Conservation (phyloP, 345 rosid genomes). For the Microthlaspi erraticum region DNA sequence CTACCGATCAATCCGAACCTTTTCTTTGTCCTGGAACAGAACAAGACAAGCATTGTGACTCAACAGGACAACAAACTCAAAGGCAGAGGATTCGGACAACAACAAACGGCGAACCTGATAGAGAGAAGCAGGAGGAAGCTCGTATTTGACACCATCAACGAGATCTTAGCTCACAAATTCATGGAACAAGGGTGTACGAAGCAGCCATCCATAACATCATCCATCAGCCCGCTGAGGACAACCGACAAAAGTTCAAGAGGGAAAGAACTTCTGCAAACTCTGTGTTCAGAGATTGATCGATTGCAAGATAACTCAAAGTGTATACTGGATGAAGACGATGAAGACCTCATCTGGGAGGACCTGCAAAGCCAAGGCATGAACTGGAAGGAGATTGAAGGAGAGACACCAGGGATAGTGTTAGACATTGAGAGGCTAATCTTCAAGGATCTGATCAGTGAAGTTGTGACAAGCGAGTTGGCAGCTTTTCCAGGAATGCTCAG, state of each 20-base stretch:
- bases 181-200: conserved; percentile 46
- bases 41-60: conserved; percentile 46
- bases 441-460: conserved; percentile 79
- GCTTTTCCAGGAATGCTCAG: conserved; percentile 42
- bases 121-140: conserved; percentile 67
- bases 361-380: conserved; percentile 52
- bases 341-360: conserved; percentile 60
- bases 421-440: conserved; percentile 82
- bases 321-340: conserved; percentile 56
- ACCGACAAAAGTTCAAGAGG: conserved; percentile 44
- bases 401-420: conserved; percentile 65
- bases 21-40: conserved; percentile 67
- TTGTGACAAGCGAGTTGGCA: conserved; percentile 52
- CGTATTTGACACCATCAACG: conserved; percentile 72
- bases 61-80: conserved; percentile 42
- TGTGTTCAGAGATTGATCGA: conserved; percentile 71
- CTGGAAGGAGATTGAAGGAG: conserved; percentile 55
- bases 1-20: conserved; percentile 60
- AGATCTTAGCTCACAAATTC: conserved; percentile 59
- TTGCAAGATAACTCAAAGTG: conserved; percentile 56
- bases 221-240: conserved; percentile 37
- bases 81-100: conserved; percentile 41
- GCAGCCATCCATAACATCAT: conserved; percentile 42
- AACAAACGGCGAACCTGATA: conserved; percentile 38
- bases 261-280: conserved; percentile 56